Evolutionary conservation across 2,329 filamentous ascomycete species (phyloP), one percentile per base, ranked within the genome.

Genomic region (Penicillium vulpinum): DNA sequence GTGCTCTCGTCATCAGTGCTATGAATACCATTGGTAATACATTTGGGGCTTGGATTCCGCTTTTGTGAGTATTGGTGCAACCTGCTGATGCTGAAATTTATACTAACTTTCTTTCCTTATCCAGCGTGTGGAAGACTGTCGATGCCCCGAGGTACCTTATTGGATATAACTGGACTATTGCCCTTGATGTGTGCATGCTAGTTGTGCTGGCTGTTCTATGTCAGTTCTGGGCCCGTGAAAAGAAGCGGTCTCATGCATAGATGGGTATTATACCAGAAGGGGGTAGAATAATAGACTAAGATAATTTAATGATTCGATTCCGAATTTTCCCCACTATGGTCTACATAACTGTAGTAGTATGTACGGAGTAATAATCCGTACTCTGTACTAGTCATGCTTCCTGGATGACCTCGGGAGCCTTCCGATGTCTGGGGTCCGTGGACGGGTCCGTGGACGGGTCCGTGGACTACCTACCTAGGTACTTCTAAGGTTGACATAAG

Each of bases 21-120:
- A 64, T 65, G 62, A 67, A 67, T 35, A 75, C 73, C 0, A 54
- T 76, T 18, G 73, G 73, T 1, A 68, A 69, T 62, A 64, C 67
- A 1, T 69, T 69, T 58, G 67, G 67, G 26, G 62, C 67, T 41
- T 70, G 67, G 66, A 54, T 68, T 36, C 67, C 66, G 16, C 57
- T 67, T 36, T 67, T 66, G 63, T 65, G 49, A 57, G 63, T 58
- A 2, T 6, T 39, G 28, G n/a, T 18, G 11, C 16, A 18, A 13
- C 29, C n/a, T 10, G 2, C 15, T 46, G 44, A n/a, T 46, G 13
- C 7, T 11, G 18, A n/a, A 8, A 1, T 13, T 4, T 35, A 21
- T 24, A 18, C 41, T 48, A 35, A 49, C 18, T 2, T n/a, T 38
- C n/a, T 11, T 5, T 29, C 21, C 11, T 24, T 33, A 18, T 18